Base-by-base conservation (phyloP, 2,329 filamentous ascomycete species). In the Aspergillus aculeatinus region DNA sequence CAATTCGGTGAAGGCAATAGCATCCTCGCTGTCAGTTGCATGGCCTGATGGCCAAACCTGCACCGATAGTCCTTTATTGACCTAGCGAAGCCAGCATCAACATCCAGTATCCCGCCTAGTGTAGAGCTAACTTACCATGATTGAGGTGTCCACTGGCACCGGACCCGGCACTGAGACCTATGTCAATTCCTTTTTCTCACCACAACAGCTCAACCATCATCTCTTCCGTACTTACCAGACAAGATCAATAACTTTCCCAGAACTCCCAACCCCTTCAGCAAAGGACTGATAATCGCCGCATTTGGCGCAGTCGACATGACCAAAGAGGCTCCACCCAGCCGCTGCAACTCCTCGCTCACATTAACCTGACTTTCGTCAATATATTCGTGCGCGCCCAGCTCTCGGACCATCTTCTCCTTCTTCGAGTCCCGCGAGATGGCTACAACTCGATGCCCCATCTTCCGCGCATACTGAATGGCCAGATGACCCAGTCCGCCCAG, bases 301-400 rank as follows among this genome's bases (percentile, higher is more conserved):
- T 70, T 72, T 9, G 77, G 77, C 5, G 76, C 76, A 6, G 77
- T 79, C 14, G 71, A 66, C 0, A 79, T 69, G 59, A 79, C 72
- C 55, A 75, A 49, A 1, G 68, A 61, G 5, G 72, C 74, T 2
- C 76, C 74, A 1, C 76, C 76, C 14, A 78, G 60, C 39, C 70
- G 72, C 60, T 76, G 70, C 58, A 79, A 63, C 5, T 16, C 71
- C 21, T 72, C 68, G 6, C 67, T 71, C 25, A 70, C 59, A 42
- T 79, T 74, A 19, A 67, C 70, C 58, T 75, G 71, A 59, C 70
- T 76, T 4, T 50, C 59, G 39, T 70, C 62, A 57, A 87, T 79
- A 67, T 84, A 87, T 55, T 85, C 82, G 58, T 80, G 81, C 0
- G 85, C 85, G 6, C 85, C 85, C 10, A 87, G 75, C 63, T 84